Evolutionary conservation across 176 grass and related monocot genomes (phyloP), one percentile per base, ranked within the genome.

Genomic region (Canna indica): DNA sequence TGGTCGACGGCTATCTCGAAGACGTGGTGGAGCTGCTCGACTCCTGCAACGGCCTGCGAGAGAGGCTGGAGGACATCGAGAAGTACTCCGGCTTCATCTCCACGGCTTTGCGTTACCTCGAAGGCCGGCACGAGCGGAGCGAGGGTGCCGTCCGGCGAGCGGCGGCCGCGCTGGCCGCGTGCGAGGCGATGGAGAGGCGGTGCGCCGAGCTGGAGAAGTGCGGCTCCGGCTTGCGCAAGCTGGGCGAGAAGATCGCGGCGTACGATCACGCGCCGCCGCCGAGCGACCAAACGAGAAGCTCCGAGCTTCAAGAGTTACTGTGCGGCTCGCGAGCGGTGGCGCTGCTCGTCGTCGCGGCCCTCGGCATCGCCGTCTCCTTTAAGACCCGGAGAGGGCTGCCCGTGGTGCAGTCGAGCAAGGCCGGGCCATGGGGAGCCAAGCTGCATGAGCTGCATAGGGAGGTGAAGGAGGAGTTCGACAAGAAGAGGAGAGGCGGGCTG

Each of bases 201-300:
- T 82, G 88, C 73, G 45, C 73, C 12, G 91, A 88, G 78, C 83
- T 91, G 29, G 76, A 84, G 75, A 96, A 91, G 79, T 87, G 85
- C 26, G 73, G 76, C 7, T 96, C 88, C 44, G 85, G 79, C 62
- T 81, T 91, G 42, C 79, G 88, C 18, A 96, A 83, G 68, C 57
- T 96, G 45, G 79, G 85, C 53, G 85, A 85, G 74, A 79, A 85
- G 78, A 80, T 83, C 12, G 54, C 61, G 41, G 31, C 24, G 4
- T 26, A 15, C 27, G 42, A 16, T 31, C 14, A n/a, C 31, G 84
- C 42, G 61, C 15, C 44, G 44, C 38, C 22, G 38, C 53, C 67
- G 41, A 15, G 26, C 48, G 72, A 62, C 2, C 45, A 68, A 29
- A 13, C 24, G 69, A 38, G n/a, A n/a, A n/a, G 64, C 17, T 48